Evolutionary conservation across 257 asterid genomes (phyloP).

Genomic region (Jacaranda mimosifolia): DNA sequence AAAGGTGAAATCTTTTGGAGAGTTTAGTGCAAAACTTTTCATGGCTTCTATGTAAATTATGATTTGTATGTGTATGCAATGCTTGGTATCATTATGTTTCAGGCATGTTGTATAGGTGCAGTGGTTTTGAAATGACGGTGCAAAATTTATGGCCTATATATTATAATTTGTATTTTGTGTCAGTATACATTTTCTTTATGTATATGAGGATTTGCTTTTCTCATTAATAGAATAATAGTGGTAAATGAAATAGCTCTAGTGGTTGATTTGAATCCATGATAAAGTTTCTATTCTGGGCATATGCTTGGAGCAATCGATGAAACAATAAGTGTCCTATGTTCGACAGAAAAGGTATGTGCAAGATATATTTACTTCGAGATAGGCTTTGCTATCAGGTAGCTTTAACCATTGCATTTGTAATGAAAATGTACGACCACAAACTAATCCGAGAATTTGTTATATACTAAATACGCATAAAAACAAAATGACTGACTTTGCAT

Average conservation of each 20-base stretch:
- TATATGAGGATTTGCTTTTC: neutral
- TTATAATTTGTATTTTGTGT: neutral
- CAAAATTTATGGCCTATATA: neutral
- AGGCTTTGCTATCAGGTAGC: neutral
- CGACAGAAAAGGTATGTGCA: neutral
- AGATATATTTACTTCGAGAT: neutral
- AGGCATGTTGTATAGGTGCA: neutral
- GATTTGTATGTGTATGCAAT: neutral
- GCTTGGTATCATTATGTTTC: neutral
- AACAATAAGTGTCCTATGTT: neutral
- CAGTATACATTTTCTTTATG: neutral
- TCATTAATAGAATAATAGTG: neutral
- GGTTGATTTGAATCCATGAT: neutral
- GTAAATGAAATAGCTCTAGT: neutral
- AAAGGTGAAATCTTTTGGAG: neutral
- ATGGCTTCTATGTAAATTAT: neutral
- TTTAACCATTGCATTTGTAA: constrained; percentile 6
- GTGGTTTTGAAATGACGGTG: neutral
- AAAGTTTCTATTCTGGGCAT: constrained; percentile 5
- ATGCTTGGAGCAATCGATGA: neutral
- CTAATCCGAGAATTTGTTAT: neutral
- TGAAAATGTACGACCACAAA: constrained; percentile 2
- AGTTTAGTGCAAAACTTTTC: neutral
- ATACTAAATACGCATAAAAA: neutral
- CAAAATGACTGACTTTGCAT: neutral